Conservation (phyloP, 441 rosid species). For the Metrosideros polymorpha region DNA sequence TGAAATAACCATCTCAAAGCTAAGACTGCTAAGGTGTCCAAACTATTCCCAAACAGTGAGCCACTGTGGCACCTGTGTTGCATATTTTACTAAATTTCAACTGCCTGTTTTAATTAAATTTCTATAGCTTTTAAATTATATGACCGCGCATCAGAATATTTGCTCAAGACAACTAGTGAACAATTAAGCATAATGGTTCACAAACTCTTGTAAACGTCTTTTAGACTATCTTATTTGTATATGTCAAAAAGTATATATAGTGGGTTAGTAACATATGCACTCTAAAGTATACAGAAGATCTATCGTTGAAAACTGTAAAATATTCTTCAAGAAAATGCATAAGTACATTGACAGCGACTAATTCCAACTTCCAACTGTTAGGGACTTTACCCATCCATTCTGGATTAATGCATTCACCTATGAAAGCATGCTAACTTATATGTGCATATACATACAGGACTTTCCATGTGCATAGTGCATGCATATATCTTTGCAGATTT, state of each 20-base stretch:
- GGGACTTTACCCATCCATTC: background rate
- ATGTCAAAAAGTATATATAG: background rate
- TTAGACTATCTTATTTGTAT: background rate
- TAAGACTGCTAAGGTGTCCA: background rate
- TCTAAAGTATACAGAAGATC: background rate
- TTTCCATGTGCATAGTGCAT: background rate
- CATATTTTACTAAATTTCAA: background rate
- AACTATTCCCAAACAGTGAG: background rate
- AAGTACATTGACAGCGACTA: background rate
- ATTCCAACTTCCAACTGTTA: background rate
- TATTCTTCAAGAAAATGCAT: background rate
- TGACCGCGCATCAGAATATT: background rate
- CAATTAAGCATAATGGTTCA: background rate
- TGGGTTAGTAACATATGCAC: background rate
- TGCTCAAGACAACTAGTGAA: background rate
- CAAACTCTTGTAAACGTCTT: background rate
- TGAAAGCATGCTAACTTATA: background rate
- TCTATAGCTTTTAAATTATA: background rate
- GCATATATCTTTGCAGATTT: background rate
- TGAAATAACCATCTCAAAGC: background rate
- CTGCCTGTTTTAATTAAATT: background rate
- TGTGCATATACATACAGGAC: background rate
- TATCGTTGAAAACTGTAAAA: background rate
- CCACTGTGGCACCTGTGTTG: background rate
- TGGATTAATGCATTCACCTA: background rate